Evolutionary conservation across 495 filamentous ascomycete genomes (phyloP).

Genomic region (Annulohypoxylon bovei): DNA sequence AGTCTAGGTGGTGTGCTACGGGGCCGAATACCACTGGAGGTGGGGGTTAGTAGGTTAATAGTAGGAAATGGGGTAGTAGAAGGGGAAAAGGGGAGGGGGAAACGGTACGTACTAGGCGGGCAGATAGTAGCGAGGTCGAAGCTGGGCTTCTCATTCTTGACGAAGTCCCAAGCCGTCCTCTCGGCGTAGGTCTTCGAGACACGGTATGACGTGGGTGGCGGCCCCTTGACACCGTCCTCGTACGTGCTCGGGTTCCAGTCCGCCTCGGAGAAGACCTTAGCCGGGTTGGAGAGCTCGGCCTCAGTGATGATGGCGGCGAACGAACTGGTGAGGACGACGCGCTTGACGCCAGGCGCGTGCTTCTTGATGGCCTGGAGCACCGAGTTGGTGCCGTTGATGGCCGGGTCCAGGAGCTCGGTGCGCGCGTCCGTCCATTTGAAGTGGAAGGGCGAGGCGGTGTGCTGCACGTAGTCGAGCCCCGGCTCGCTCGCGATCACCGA

Average conservation of each 20-base stretch:
- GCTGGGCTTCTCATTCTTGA: slow-evolving; percentile 58
- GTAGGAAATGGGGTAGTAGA: background rate
- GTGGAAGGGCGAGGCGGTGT: slow-evolving; percentile 90
- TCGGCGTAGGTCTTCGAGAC: slow-evolving; percentile 73
- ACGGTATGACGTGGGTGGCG: slow-evolving; percentile 70
- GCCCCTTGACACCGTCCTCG: slow-evolving; percentile 66
- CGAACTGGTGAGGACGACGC: slow-evolving; percentile 85
- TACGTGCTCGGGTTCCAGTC: slow-evolving; percentile 88
- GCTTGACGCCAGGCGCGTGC: slow-evolving; percentile 78
- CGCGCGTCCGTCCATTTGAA: slow-evolving; percentile 74
- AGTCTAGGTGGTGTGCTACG: slow-evolving; percentile 52
- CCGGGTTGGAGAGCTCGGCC: slow-evolving; percentile 46
- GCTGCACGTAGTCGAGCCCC: slow-evolving; percentile 84
- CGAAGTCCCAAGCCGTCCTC: slow-evolving; percentile 66
- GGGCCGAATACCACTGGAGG: slow-evolving; percentile 66
- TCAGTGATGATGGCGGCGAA: slow-evolving; percentile 79
- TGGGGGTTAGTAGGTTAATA: background rate
- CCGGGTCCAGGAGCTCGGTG: slow-evolving; percentile 85
- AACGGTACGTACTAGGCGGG: slow-evolving; percentile 54
- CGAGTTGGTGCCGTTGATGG: slow-evolving; percentile 83
- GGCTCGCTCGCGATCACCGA: slow-evolving; percentile 74
- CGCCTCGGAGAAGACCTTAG: slow-evolving; percentile 72
- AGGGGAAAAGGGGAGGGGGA: background rate
- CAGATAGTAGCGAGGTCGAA: slow-evolving; percentile 75
- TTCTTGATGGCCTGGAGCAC: slow-evolving; percentile 80